Base-by-base conservation (phyloP, 2,329 filamentous ascomycete species). In the Rhinocladiella mackenziei region DNA sequence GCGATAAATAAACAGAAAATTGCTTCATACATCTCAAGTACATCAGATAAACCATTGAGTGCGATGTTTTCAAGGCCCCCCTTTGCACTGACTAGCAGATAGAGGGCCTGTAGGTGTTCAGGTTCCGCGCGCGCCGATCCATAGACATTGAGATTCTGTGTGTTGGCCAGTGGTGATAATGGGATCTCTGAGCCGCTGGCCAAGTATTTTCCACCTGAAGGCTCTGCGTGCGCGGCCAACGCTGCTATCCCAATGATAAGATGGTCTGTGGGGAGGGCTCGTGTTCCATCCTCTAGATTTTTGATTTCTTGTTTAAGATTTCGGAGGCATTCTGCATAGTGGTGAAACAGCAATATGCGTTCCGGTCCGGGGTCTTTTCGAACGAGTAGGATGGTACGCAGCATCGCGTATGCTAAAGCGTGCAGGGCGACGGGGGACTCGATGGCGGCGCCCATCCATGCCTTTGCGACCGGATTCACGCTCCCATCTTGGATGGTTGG, bases 91-190 rank as follows among this genome's bases (percentile, higher is more conserved):
- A 43, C 28, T 8, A 43, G 18, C 20, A 23, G 13, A 13, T 34
- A 35, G 4, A 43, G 15, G 5, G 39, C 39, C 2, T 43, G 11
- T 10, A 20, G 11, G 4, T 43, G 39, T 18, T 34, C 30, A 8
- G 39, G 6, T 9, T 22, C 30, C 19, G 35, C 11, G 11, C 8
- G 17, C 13, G 22, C 17, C 5, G 18, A 18, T 6, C 39, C 39
- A 28, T 43, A 43, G n/a, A 43, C 28, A 14, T 35, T 15, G 13
- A 39, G 37, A 15, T 44, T 44, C 13, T 39, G 41, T 13, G 41
- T 38, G 13, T 30, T 38, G 13, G 33, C 34, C 5, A 44, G n/a
- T 11, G 41, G 41, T 6, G 41, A 44, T 19, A 14, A 11, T 7
- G 25, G 25, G 13, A 22, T 19, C 7, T 17, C 11, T 5, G 33